Percentiles rank a stretch among this genome's conserved stretches.
phyloP scores from a whole-genome alignment of 768 basidiomycete species.

The Chalciporus pseudorubinellus region DNA sequence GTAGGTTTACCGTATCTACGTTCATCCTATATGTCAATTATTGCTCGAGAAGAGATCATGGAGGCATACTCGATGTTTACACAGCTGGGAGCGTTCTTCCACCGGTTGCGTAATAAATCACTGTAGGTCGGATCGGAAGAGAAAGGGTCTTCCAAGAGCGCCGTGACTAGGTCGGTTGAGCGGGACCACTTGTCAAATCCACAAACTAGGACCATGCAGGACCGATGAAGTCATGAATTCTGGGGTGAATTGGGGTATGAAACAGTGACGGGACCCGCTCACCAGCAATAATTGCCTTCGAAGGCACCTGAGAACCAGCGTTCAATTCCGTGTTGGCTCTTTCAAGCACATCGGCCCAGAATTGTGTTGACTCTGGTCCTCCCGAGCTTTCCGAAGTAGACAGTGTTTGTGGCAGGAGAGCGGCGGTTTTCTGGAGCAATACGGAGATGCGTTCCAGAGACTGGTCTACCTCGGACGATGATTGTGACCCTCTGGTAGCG shows the following conservation, averaged over 20 bases:
- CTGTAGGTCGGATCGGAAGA: conserved; percentile 47
- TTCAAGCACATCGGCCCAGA: conserved; percentile 49
- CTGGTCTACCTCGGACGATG: neutral
- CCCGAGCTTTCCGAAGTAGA: conserved; percentile 18
- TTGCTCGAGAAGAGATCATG: neutral
- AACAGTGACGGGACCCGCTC: conserved; percentile 20
- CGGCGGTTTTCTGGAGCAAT: conserved; percentile 47
- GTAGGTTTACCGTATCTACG: conserved; percentile 24
- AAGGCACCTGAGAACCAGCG: conserved; percentile 32
- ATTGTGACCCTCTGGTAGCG: neutral
- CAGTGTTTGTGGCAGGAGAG: conserved; percentile 46
- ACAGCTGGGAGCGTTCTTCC: conserved; percentile 36
- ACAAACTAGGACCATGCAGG: conserved; percentile 45
- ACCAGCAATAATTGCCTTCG: conserved; percentile 50
- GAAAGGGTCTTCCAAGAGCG: conserved; percentile 71
- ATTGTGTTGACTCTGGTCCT: conserved; percentile 33
- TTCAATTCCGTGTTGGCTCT: conserved; percentile 29
- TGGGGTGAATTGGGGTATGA: conserved; percentile 1
- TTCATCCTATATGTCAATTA: neutral
- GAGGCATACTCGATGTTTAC: conserved; percentile 27
- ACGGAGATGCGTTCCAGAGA: conserved; percentile 37
- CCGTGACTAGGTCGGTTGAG: conserved; percentile 59
- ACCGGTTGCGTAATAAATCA: conserved; percentile 46
- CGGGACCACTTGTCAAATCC: conserved; percentile 54
- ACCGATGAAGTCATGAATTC: neutral